Conservation (phyloP, 2,329 filamentous ascomycete species). For the Exophiala xenobiotica region DNA sequence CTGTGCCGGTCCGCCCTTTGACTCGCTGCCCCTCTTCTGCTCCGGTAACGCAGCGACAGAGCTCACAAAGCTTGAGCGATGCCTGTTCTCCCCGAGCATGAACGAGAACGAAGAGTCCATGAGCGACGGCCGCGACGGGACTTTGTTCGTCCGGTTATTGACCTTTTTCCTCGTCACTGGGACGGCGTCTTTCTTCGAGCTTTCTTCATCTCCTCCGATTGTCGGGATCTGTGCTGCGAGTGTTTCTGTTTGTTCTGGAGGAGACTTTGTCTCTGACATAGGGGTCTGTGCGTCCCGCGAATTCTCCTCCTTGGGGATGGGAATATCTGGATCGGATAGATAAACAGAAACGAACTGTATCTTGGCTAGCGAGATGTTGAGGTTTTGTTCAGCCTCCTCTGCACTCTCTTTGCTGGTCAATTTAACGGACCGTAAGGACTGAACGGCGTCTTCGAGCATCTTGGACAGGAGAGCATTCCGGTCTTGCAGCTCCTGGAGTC, state of each 20-base stretch:
- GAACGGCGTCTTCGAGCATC: constrained; percentile 43
- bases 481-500: constrained; percentile 39
- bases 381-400: constrained; percentile 30
- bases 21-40: constrained; percentile 39
- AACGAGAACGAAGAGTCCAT: constrained; percentile 50
- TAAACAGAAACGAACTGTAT: constrained; percentile 46
- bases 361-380: constrained; percentile 41
- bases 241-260: neutral
- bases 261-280: neutral
- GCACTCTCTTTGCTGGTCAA: constrained; percentile 26
- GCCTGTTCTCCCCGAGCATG: constrained; percentile 49
- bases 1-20: constrained; percentile 35
- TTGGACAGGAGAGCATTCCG: constrained; percentile 43
- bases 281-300: neutral
- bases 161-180: neutral
- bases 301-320: constrained; percentile 27
- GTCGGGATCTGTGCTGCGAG: neutral
- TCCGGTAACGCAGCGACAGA: constrained; percentile 47
- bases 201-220: neutral
- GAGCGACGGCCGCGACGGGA: constrained; percentile 40
- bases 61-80: constrained; percentile 47
- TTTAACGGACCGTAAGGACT: constrained; percentile 41
- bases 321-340: constrained; percentile 41
- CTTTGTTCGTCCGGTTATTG: constrained; percentile 2
- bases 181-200: neutral